Evolutionary conservation across 495 filamentous ascomycete species (phyloP), one percentile per base, ranked within the genome.

Genomic region (Penicillium subrubescens): DNA sequence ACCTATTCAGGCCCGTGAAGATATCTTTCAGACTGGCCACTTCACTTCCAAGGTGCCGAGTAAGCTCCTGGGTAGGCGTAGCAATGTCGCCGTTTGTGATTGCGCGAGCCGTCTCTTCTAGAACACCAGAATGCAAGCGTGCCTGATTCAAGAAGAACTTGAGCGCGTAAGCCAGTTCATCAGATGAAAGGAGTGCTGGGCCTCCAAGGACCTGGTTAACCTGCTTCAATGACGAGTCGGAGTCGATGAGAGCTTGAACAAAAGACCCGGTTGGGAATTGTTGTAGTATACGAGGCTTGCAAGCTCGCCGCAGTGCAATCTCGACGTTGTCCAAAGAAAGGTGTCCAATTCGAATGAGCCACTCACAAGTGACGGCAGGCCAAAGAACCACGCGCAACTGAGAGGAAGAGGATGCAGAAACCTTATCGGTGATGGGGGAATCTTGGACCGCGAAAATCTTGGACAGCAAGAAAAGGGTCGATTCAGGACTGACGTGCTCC

Each of bases 331-430:
- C 81, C 0, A 81, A 66, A 11, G 84, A 86, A 37, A 93, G 63
- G 60, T 90, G 83, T n/a, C 89, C 88, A 8, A 83, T 76, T 35
- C 83, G 75, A 19, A 88, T 79, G 1, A 93, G 81, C 79, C 89
- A 92, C 19, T 82, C 79, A 62, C 66, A 88, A 63, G 75, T 85
- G 75, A 67, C 80, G 71, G 67, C 77, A 67, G 73, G 87, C 81
- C 71, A 90, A 50, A 77, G 79, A 60, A 64, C 79, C 79, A 80
- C 66, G 4, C 77, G 79, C 11, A 90, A 73, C 34, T 78, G 67
- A 51, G 68, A 60, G 8, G 75, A 54, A 6, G 73, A 65, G 34
- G 73, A 70, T 10, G 73, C 64, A 8, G 73, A 66, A n/a, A 67
- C 41, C 12, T 62, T 65, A 59, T 71, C 72, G 2, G 62, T 60